Evolutionary conservation across 148 eudicot genomes (phyloP).

Genomic region (Oxyria digyna): DNA sequence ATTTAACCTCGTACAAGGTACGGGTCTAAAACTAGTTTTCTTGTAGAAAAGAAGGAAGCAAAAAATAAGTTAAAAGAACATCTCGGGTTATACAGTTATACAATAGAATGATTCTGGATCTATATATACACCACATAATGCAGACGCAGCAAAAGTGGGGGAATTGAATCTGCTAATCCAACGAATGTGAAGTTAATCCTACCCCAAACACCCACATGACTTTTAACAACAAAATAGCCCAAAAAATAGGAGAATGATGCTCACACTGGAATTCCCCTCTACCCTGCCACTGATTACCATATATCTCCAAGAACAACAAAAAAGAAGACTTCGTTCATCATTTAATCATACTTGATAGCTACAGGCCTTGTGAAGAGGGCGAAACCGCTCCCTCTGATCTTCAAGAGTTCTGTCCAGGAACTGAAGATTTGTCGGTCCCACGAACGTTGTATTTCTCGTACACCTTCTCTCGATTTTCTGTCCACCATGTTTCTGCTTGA

Average conservation of each 20-base stretch:
- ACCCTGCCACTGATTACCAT: neutral
- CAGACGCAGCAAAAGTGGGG: neutral
- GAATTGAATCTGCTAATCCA: neutral
- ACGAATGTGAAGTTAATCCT: conserved; percentile 5
- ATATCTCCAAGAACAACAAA: neutral
- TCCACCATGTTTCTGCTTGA: conserved; percentile 98
- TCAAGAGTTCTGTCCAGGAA: conserved; percentile 53
- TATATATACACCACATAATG: neutral
- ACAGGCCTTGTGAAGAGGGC: conserved; percentile 19
- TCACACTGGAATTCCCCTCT: neutral
- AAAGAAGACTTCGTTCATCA: neutral
- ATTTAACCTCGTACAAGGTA: no score
- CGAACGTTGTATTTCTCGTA: conserved; percentile 80
- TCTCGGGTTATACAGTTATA: neutral
- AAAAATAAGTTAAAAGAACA: neutral
- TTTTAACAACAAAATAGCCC: neutral
- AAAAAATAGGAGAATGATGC: neutral
- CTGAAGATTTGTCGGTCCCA: conserved; percentile 65
- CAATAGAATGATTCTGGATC: neutral
- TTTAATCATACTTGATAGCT: neutral
- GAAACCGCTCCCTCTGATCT: conserved; percentile 61
- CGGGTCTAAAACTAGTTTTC: no score
- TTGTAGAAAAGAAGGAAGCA: neutral
- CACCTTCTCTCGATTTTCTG: conserved; percentile 87
- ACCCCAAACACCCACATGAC: neutral